These are phyloP conservation scores for Penicillium antarcticum DNA, from an alignment of 495 filamentous ascomycete genomes.

Conservation along the genomic window DNA sequence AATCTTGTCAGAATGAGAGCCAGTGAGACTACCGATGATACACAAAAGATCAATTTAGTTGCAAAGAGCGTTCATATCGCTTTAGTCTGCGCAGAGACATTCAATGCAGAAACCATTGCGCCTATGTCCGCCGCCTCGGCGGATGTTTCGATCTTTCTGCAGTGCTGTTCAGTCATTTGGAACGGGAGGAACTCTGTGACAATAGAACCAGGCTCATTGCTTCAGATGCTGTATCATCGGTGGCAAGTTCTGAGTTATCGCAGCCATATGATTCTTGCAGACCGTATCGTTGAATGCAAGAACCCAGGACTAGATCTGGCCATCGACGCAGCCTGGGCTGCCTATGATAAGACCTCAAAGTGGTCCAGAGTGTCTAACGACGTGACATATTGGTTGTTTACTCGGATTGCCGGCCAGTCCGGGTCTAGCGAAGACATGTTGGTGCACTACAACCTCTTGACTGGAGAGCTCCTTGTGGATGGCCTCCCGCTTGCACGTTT, in stretches of 20 bases:
- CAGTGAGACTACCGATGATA: conserved; percentile 8
- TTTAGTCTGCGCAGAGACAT: conserved; percentile 34
- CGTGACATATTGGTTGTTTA: too few species aligned
- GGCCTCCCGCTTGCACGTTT: too few species aligned
- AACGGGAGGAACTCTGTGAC: conserved; percentile 14
- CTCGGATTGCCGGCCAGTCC: too few species aligned
- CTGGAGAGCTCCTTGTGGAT: too few species aligned
- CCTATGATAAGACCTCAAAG: too few species aligned
- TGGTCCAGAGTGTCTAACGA: too few species aligned
- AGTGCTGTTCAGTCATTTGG: conserved; percentile 37
- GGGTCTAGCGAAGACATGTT: too few species aligned
- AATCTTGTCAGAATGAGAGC: conserved; percentile 2
- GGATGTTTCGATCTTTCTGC: conserved; percentile 33
- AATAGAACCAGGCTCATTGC: neutral
- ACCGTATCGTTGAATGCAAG: conserved; percentile 5
- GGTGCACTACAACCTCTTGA: too few species aligned
- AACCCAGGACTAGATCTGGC: conserved; percentile 6
- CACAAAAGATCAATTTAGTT: conserved; percentile 17
- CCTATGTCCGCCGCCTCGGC: conserved; percentile 9
- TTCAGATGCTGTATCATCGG: conserved; percentile 14
- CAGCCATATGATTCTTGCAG: conserved; percentile 6
- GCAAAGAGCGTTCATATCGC: conserved; percentile 27
- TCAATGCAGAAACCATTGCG: conserved; percentile 26
- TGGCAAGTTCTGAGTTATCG: conserved; percentile 27
- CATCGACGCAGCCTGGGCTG: neutral